These are phyloP conservation scores for Xylaria sp. DNA, from an alignment of 2,329 filamentous ascomycete species.

Conservation along the genomic window DNA sequence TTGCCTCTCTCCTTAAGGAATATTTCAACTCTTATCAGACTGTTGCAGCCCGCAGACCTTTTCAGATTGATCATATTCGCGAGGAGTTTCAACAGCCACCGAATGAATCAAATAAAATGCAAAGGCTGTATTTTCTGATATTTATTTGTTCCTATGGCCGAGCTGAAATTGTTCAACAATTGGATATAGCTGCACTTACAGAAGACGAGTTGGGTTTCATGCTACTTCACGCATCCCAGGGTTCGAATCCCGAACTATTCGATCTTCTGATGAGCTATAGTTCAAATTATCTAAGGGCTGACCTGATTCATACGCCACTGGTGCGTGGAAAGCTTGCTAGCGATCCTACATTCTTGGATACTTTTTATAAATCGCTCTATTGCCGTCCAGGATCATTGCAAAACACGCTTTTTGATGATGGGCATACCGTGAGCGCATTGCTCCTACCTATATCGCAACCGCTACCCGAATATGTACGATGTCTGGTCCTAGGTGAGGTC, in stretches of 20 bases:
- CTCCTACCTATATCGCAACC: background rate
- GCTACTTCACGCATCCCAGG: background rate
- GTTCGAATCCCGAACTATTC: background rate
- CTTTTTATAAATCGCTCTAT: background rate
- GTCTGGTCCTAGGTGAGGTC: background rate
- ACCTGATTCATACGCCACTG: background rate
- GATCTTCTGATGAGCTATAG: background rate
- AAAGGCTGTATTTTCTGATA: background rate
- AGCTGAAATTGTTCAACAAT: constrained; percentile 3
- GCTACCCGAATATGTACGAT: background rate
- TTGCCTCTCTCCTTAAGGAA: constrained; percentile 4
- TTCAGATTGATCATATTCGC: background rate
- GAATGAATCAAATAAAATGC: background rate
- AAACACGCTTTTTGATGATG: background rate
- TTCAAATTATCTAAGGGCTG: accelerated
- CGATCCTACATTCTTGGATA: background rate
- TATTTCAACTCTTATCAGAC: constrained; percentile 4
- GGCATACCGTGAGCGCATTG: background rate
- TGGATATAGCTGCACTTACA: background rate
- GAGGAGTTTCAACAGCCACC: background rate
- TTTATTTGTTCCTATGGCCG: constrained; percentile 2
- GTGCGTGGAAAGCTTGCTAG: background rate
- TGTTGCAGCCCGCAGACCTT: background rate
- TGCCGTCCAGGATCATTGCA: background rate
- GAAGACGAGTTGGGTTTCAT: background rate